Percentiles rank a stretch among this genome's conserved stretches.
phyloP scores from a whole-genome alignment of 169 alveolate genomes.

The Plasmodium fragile region DNA sequence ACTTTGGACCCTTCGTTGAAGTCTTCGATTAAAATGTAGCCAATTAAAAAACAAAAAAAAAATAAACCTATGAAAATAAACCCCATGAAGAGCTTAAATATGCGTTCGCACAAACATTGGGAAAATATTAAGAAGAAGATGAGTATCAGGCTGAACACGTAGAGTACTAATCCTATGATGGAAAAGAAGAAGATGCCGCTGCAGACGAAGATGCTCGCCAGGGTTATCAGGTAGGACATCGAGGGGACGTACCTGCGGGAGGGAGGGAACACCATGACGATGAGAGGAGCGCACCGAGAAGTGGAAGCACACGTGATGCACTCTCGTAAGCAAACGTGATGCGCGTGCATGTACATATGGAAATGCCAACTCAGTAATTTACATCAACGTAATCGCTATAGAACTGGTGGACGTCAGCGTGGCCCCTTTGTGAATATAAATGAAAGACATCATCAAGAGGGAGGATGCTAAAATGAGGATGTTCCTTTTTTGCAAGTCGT shows the following conservation, averaged over 20 bases:
- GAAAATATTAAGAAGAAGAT: slow-evolving; percentile 71
- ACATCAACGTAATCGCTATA: slow-evolving; percentile 55
- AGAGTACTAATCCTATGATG: slow-evolving; percentile 46
- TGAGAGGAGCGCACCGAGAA: neutral
- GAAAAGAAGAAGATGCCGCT: slow-evolving; percentile 71
- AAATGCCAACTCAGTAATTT: neutral
- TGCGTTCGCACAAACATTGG: slow-evolving; percentile 65
- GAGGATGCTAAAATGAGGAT: slow-evolving; percentile 52
- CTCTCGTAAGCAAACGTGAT: neutral
- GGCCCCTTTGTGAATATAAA: slow-evolving; percentile 76
- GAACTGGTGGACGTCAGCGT: slow-evolving; percentile 63
- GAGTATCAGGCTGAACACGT: slow-evolving; percentile 41
- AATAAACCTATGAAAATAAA: slow-evolving; percentile 49
- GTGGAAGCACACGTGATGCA: neutral
- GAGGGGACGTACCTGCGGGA: slow-evolving; percentile 54
- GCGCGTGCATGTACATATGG: neutral
- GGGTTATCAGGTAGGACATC: slow-evolving; percentile 67
- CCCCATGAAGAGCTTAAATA: slow-evolving; percentile 76
- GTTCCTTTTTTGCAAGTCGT: slow-evolving; percentile 66
- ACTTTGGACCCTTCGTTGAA: slow-evolving; percentile 75
- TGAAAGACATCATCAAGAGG: slow-evolving; percentile 69
- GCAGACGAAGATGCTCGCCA: slow-evolving; percentile 74
- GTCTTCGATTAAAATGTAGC: slow-evolving; percentile 71
- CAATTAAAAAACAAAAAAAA: slow-evolving; percentile 68
- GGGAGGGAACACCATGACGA: neutral